A percentile compares a stretch with the other conserved stretches of the same genome.
Conservation (phyloP, 331 rosid genomes). For the Rosa hybrid region DNA sequence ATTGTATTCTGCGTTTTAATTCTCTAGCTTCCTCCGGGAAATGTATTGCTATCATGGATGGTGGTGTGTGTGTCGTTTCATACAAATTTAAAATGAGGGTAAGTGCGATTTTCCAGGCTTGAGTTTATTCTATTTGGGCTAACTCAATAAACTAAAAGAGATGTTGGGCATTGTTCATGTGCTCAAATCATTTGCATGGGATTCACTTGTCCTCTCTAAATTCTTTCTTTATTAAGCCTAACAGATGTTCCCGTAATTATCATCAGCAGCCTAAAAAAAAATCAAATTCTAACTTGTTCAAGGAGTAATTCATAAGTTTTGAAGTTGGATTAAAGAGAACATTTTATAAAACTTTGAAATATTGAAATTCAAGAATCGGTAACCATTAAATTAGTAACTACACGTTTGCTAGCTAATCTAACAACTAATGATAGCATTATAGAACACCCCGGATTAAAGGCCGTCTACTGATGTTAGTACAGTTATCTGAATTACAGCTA, state of each 20-base stretch:
- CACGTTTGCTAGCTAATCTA: too few species aligned
- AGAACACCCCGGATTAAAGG: neutral
- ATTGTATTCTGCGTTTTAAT: constrained; percentile 31
- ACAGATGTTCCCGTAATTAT: constrained; percentile 1
- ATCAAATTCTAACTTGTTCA: neutral
- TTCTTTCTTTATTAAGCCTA: constrained; percentile 18
- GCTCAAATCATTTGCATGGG: constrained; percentile 72
- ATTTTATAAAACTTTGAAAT: neutral
- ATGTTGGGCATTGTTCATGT: constrained; percentile 50
- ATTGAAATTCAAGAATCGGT: neutral
- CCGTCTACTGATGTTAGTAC: neutral
- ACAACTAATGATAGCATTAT: neutral
- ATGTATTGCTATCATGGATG: constrained; percentile 48
- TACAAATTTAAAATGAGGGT: constrained; percentile 24
- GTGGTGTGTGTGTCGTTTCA: constrained; percentile 35
- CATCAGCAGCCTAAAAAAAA: neutral
- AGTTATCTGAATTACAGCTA: neutral
- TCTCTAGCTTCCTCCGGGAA: constrained; percentile 44
- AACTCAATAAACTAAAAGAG: neutral
- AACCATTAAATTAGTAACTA: neutral
- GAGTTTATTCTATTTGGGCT: constrained; percentile 39
- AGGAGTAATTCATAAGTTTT: neutral
- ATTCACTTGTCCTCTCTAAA: constrained; percentile 52
- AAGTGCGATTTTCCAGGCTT: constrained; percentile 30
- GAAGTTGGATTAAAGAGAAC: neutral